Evolutionary conservation across 2,329 filamentous ascomycete genomes (phyloP).

Genomic region (Fusarium sacchari): DNA sequence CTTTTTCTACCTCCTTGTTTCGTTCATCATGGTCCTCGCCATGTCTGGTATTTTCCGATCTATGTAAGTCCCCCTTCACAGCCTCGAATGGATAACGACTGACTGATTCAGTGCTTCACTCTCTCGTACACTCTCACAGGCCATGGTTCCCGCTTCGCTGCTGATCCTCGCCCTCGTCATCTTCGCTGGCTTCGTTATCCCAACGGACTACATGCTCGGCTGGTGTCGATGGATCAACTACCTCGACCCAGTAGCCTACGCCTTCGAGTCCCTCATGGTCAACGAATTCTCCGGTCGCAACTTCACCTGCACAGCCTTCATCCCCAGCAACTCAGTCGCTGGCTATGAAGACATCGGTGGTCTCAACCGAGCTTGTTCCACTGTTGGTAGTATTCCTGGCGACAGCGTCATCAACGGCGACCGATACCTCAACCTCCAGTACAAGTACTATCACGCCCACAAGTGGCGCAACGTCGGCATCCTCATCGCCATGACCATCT

Average conservation of each 20-base stretch:
- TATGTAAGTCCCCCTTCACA: constrained; percentile 34
- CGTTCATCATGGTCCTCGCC: constrained; percentile 64
- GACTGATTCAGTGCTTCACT: constrained; percentile 37
- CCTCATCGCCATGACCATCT: constrained; percentile 61
- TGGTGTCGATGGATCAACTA: constrained; percentile 78
- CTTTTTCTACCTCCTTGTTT: constrained; percentile 58
- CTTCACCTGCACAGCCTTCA: constrained; percentile 39
- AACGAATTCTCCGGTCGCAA: constrained; percentile 67
- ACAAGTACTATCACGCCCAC: constrained; percentile 58
- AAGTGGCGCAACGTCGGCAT: constrained; percentile 69
- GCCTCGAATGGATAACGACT: not conserved
- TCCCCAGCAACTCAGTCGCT: constrained; percentile 40
- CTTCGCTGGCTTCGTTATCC: constrained; percentile 62
- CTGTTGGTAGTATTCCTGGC: constrained; percentile 60
- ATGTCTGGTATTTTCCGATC: constrained; percentile 72
- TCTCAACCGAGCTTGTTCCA: constrained; percentile 56
- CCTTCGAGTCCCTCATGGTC: constrained; percentile 72
- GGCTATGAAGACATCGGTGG: constrained; percentile 44
- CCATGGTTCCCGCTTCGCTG: constrained; percentile 55
- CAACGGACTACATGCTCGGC: constrained; percentile 62
- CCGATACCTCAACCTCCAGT: constrained; percentile 57
- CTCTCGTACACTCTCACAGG: constrained; percentile 65
- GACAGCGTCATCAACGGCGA: constrained; percentile 56
- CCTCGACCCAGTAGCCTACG: constrained; percentile 72
- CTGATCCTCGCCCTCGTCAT: constrained; percentile 49